Evolutionary conservation across 2,329 filamentous ascomycete species (phyloP).

Genomic region (Apiospora sp.): DNA sequence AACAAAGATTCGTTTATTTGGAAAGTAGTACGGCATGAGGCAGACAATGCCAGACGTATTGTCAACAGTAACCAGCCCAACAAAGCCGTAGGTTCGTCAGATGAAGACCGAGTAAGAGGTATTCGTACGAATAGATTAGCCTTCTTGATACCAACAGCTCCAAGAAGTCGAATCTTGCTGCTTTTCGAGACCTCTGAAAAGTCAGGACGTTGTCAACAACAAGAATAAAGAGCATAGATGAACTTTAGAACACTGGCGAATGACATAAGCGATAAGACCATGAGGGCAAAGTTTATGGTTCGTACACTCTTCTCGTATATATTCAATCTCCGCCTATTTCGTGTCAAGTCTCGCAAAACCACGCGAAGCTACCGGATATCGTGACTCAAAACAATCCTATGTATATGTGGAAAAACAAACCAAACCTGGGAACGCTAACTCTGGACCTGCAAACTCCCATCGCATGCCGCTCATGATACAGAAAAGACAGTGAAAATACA

Average conservation of each 20-base stretch:
- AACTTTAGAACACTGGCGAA: neutral
- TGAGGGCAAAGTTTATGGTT: neutral
- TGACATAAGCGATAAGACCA: neutral
- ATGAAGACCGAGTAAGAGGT: neutral
- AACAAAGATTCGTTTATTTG: neutral
- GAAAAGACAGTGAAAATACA: neutral
- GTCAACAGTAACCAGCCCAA: neutral
- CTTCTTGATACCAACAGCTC: neutral
- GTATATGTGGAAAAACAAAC: neutral
- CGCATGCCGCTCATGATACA: neutral
- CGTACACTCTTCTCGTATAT: neutral
- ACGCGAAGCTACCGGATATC: slow-evolving; percentile 1
- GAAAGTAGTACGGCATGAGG: neutral
- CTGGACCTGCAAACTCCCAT: neutral
- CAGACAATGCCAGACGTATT: neutral
- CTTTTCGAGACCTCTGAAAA: neutral
- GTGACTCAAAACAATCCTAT: neutral
- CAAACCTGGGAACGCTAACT: neutral
- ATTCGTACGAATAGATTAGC: neutral
- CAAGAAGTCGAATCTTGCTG: neutral
- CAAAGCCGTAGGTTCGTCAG: neutral
- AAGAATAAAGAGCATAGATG: neutral
- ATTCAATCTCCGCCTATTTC: neutral
- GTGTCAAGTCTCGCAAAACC: neutral
- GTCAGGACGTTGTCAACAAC: neutral